phyloP scores from a whole-genome alignment of 179 eudicot genomes.

The Spergularia azorica region DNA sequence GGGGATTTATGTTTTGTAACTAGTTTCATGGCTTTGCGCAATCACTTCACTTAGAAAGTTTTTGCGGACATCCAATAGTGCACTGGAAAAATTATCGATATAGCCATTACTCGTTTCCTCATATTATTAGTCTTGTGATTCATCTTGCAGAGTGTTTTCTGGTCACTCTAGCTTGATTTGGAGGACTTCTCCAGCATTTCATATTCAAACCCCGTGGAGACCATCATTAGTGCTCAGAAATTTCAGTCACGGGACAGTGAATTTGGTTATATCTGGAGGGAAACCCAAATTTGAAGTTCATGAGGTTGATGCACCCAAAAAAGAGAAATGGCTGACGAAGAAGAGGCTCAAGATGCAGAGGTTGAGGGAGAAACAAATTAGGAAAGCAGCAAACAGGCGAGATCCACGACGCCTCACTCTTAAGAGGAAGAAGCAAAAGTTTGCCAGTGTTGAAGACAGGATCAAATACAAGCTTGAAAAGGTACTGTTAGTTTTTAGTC shows the following conservation, averaged over 20 bases:
- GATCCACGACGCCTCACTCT: conserved; percentile 72
- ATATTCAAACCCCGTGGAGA: conserved; percentile 8
- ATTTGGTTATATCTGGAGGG: conserved; percentile 68
- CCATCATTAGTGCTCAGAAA: conserved; percentile 34
- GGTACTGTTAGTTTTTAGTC: conserved; percentile 29
- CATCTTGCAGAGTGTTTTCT: conserved; percentile 16
- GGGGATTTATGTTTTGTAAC: neutral
- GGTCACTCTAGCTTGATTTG: conserved; percentile 2
- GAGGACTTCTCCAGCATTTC: conserved; percentile 12
- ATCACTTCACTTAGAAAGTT: too few species aligned
- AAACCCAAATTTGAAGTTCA: conserved; percentile 73
- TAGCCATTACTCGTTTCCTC: neutral
- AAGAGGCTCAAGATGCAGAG: conserved; percentile 70
- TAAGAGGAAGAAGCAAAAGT: conserved; percentile 65
- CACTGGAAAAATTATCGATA: neutral
- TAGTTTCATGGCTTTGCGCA: neutral
- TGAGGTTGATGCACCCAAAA: conserved; percentile 69
- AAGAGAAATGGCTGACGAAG: conserved; percentile 71
- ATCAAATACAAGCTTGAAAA: conserved; percentile 77
- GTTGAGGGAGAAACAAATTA: conserved; percentile 67
- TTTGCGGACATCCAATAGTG: neutral
- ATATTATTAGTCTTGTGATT: neutral
- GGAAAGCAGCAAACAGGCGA: conserved; percentile 67
- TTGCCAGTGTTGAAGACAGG: conserved; percentile 73
- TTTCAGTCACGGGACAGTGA: conserved; percentile 62